Base-by-base conservation (phyloP, 108 stramenopile species). In the Skeletonema menzelii region DNA sequence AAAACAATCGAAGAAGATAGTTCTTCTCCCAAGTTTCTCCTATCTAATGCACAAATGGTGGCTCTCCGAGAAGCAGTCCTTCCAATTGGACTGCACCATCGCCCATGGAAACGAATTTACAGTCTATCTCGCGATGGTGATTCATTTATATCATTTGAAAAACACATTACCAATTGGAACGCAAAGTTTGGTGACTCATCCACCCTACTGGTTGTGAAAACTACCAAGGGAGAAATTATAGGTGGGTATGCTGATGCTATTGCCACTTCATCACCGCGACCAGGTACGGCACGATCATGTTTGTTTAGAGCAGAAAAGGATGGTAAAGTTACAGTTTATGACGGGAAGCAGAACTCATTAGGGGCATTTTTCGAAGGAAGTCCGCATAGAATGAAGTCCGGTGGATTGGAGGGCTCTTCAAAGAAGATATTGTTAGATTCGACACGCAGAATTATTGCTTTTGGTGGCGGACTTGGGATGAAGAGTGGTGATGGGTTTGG, bases 41-140 rank as follows among this genome's bases (percentile, higher is more conserved):
- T 80, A 10, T 56, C 67, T 4, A 67, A 32, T 27, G 37, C 3
- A 27, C 67, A 73, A 63, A 80, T 80, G 68, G 68, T 56, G 59
- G 49, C 56, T 12, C 71, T 94, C 53, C 83, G 91, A 38, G 65
- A 67, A 30, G 38, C 67, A 22, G 84, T 89, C 7, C 65, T 95
- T 5, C 94, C 94, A 11, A 67, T 73, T 55, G 64, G 78, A 0
- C 70, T 92, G 40, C 69, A 76, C 24, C 90, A 84, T 72, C 80
- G 87, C 53, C 81, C 75, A 38, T 95, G 94, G 94, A 91, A 81
- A 58, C 65, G 94, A 46, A 64, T 92, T 5, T 95, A 95, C 62
- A 85, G 87, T 55, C 73, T 95, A 19, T 65, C 78, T 12, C 80
- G 94, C 0, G 94, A 95, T 68, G 94, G 94, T 1, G 94, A 95